phyloP scores from a whole-genome alignment of 176 grass and related monocot species.

The Musa itinerans region DNA sequence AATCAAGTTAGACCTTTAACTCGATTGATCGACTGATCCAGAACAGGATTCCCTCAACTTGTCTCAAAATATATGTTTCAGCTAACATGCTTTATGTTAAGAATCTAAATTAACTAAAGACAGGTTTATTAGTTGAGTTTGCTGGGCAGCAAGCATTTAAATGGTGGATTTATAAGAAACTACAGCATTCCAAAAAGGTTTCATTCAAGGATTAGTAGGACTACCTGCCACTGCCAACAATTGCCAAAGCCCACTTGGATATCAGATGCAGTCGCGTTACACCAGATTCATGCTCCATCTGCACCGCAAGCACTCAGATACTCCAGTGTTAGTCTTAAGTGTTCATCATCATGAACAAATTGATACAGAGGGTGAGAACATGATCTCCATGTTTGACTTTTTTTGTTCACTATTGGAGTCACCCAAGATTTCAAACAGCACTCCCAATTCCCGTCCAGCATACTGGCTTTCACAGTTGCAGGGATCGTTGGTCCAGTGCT shows the following conservation, averaged over 20 bases:
- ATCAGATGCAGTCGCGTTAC: too few relatives aligned
- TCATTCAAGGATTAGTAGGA: too few relatives aligned
- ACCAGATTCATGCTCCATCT: too few relatives aligned
- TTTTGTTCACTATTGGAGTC: not conserved
- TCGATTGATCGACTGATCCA: not conserved
- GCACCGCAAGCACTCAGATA: too few relatives aligned
- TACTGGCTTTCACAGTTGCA: too few relatives aligned
- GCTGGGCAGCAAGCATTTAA: not conserved
- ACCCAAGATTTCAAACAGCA: not conserved
- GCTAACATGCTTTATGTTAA: not conserved
- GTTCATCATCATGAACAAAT: too few relatives aligned
- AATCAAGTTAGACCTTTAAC: not conserved
- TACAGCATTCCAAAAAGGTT: not conserved
- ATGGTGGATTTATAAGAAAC: not conserved
- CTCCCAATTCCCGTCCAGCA: too few relatives aligned
- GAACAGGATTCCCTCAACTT: not conserved
- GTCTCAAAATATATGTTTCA: not conserved
- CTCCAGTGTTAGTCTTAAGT: too few relatives aligned
- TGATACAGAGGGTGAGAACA: too few relatives aligned
- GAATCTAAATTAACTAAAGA: not conserved
- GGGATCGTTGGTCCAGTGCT: not conserved
- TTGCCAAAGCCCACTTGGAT: too few relatives aligned
- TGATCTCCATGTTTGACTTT: not conserved
- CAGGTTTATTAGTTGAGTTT: not conserved
- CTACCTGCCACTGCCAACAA: too few relatives aligned